Evolutionary conservation across 73 alveolate genomes (phyloP).

Genomic region (Blepharisma stoltei): DNA sequence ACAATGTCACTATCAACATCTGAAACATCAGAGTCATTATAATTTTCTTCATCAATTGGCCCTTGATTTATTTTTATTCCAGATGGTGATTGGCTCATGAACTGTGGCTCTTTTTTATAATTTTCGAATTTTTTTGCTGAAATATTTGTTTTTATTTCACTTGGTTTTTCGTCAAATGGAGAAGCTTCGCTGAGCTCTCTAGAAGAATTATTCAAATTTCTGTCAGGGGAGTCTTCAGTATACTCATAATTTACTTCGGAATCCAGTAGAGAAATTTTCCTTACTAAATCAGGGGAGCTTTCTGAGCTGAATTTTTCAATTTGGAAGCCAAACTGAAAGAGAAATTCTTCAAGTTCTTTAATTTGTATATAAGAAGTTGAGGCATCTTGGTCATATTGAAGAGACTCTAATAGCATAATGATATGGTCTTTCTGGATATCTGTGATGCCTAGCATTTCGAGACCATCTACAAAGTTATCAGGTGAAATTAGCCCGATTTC

Average conservation of each 20-base stretch:
- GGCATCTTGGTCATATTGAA: slow-evolving; percentile 10
- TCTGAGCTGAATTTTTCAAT: background rate
- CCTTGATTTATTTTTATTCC: too few species aligned
- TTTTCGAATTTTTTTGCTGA: too few species aligned
- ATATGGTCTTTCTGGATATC: background rate
- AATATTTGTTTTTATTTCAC: too few species aligned
- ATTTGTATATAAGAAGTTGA: background rate
- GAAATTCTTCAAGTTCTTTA: background rate
- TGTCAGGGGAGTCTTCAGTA: slow-evolving; percentile 21
- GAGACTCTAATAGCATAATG: background rate
- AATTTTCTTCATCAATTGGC: too few species aligned
- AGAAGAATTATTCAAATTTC: background rate
- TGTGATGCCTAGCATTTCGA: background rate
- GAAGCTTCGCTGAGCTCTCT: slow-evolving; percentile 3
- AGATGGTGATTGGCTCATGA: too few species aligned
- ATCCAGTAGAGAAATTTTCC: background rate
- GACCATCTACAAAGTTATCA: background rate
- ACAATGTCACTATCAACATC: too few species aligned
- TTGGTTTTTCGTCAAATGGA: background rate
- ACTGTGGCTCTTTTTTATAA: too few species aligned
- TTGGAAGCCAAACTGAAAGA: background rate
- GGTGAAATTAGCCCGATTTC: slow-evolving; percentile 5
- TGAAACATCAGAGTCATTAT: too few species aligned
- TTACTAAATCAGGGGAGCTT: background rate
- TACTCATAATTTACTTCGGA: slow-evolving; percentile 16